Percentiles rank a stretch among this genome's conserved stretches.
These are phyloP conservation scores for Plantago lanceolata DNA, from an alignment of 305 asterid species.

Conservation along the genomic window DNA sequence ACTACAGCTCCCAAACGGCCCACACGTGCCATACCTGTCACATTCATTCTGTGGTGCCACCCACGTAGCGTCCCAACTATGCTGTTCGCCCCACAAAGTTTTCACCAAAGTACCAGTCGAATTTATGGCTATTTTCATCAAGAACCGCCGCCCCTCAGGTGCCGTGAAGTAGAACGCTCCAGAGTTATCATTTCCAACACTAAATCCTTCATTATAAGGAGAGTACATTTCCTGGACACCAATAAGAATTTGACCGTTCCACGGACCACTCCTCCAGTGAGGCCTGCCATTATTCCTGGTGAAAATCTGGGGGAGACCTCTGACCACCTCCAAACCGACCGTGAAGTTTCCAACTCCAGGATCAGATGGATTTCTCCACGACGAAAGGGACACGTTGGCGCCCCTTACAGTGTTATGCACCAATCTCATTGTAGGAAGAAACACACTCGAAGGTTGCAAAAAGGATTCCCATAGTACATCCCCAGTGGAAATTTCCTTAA, in stretches of 20 bases:
- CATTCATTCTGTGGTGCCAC: conserved; percentile 30
- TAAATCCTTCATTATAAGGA: conserved; percentile 26
- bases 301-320: conserved; percentile 24
- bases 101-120: conserved; percentile 30
- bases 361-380: conserved; percentile 26
- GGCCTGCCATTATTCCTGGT: conserved; percentile 32
- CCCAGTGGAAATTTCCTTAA: conserved; percentile 21
- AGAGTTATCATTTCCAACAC: conserved; percentile 12
- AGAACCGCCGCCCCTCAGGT: conserved; percentile 11
- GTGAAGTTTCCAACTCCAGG: conserved; percentile 29
- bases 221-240: conserved; percentile 35
- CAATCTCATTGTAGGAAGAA: conserved; percentile 23
- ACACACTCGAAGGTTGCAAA: conserved; percentile 23
- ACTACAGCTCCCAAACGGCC: conserved; percentile 48
- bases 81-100: conserved; percentile 30
- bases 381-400: conserved; percentile 12
- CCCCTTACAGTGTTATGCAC: conserved; percentile 18
- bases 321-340: conserved; percentile 15
- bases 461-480: conserved; percentile 28
- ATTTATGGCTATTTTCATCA: conserved; percentile 25
- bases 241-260: conserved; percentile 36
- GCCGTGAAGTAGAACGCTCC: conserved; percentile 31
- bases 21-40: conserved; percentile 45
- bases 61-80: conserved; percentile 27
- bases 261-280: conserved; percentile 45